Conservation (phyloP, 371 early-diverging fungal species). For the Choanephora cucurbitarum region DNA sequence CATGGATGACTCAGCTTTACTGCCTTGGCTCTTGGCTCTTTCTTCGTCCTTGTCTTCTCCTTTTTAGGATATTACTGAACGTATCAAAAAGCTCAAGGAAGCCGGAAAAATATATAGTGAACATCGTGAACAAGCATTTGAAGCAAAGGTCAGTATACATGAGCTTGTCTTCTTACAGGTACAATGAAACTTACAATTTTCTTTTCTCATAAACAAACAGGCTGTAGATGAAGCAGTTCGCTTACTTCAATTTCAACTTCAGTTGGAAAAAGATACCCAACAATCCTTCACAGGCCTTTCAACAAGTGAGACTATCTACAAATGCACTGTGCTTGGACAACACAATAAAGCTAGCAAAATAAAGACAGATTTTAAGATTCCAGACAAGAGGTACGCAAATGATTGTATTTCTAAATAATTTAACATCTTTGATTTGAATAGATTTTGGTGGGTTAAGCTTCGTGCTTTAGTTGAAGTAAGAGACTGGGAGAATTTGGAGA, state of each 20-base stretch:
- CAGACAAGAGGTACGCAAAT: conserved; percentile 85
- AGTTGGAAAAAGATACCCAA: conserved; percentile 72
- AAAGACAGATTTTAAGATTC: conserved; percentile 83
- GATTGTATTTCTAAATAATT: too few relatives aligned
- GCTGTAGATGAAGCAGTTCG: conserved; percentile 76
- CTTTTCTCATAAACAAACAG: conserved; percentile 31
- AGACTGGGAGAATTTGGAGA: conserved; percentile 89
- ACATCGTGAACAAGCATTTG: conserved; percentile 71
- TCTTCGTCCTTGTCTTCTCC: too few relatives aligned
- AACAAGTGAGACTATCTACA: conserved; percentile 85
- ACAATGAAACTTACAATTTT: too few relatives aligned
- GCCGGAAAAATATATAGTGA: conserved; percentile 74
- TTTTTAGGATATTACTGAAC: conserved; percentile 52
- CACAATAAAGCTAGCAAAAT: conserved; percentile 74
- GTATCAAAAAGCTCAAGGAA: conserved; percentile 69
- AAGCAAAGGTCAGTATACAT: conserved; percentile 63
- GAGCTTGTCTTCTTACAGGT: too few relatives aligned
- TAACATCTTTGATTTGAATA: conserved; percentile 13
- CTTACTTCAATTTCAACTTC: conserved; percentile 72
- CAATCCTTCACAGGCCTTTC: conserved; percentile 74
- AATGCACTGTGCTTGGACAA: conserved; percentile 75
- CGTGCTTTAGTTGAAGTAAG: conserved; percentile 80
- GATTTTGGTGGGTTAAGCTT: conserved; percentile 86
- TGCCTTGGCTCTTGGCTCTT: too few relatives aligned
- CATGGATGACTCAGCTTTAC: not conserved